These are phyloP conservation scores for Gossypium davidsonii DNA, from an alignment of 441 rosid genomes.

Conservation along the genomic window DNA sequence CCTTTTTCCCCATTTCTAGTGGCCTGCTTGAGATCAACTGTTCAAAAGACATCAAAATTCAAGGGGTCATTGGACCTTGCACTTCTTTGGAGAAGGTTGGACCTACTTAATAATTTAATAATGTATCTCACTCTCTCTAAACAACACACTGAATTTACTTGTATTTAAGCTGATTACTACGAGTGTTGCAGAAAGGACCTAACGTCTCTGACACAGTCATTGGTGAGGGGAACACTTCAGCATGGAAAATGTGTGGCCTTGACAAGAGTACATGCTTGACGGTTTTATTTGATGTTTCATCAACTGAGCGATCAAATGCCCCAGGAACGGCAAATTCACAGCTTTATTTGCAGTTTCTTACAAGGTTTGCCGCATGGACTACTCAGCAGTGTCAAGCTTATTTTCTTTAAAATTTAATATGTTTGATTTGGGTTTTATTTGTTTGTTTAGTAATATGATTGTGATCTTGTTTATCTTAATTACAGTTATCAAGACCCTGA, in stretches of 20 bases:
- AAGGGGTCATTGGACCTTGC: slow-evolving; percentile 93
- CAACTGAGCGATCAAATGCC: slow-evolving; percentile 58
- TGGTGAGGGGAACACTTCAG: slow-evolving; percentile 87
- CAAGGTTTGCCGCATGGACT: slow-evolving; percentile 46
- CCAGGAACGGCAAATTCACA: slow-evolving; percentile 73
- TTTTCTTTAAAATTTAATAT: not conserved
- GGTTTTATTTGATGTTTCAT: slow-evolving; percentile 86
- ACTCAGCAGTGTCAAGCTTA: not conserved
- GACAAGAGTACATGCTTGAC: slow-evolving; percentile 93
- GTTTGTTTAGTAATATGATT: slow-evolving; percentile 11
- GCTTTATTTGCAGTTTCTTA: slow-evolving; percentile 78
- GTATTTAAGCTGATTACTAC: not conserved
- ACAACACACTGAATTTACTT: not conserved
- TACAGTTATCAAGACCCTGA: slow-evolving; percentile 75
- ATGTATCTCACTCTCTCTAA: not conserved
- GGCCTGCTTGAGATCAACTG: slow-evolving; percentile 85
- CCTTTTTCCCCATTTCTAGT: slow-evolving; percentile 36
- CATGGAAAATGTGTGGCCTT: slow-evolving; percentile 98
- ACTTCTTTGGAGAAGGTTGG: slow-evolving; percentile 92
- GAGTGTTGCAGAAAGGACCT: slow-evolving; percentile 86
- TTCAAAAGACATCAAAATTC: slow-evolving; percentile 92
- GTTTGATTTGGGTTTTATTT: not conserved
- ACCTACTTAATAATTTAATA: slow-evolving; percentile 10
- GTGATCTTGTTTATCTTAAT: slow-evolving; percentile 16
- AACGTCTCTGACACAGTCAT: slow-evolving; percentile 75